phyloP scores from a whole-genome alignment of 2,329 filamentous ascomycete species.

The Aspergillus arachidicola region DNA sequence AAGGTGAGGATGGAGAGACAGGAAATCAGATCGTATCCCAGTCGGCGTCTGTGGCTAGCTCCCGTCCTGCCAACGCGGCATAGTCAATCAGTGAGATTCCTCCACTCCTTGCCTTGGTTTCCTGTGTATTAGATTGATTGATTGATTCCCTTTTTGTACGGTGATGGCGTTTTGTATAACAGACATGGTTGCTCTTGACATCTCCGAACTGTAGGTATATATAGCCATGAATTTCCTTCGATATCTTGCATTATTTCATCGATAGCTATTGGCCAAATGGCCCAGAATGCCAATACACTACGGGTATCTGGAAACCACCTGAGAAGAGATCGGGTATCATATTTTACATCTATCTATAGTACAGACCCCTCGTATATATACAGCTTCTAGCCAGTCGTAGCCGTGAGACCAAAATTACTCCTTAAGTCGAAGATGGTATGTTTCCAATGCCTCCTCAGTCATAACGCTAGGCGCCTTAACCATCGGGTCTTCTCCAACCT shows the following conservation, averaged over 20 bases:
- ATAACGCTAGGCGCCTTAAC: slow-evolving; percentile 75
- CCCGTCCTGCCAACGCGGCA: background rate
- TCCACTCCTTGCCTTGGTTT: slow-evolving; percentile 6
- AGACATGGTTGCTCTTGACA: slow-evolving; percentile 5
- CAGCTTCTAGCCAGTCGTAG: background rate
- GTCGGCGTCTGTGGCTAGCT: slow-evolving; percentile 4
- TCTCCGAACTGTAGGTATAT: slow-evolving; percentile 3
- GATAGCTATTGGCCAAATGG: background rate
- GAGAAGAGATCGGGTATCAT: slow-evolving; percentile 20
- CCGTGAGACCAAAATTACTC: slow-evolving; percentile 8
- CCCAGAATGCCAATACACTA: background rate
- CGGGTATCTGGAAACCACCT: background rate
- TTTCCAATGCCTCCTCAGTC: slow-evolving; percentile 60
- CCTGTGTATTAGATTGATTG: slow-evolving; percentile 21
- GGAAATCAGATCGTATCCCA: slow-evolving; percentile 3
- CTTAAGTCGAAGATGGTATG: slow-evolving; percentile 58
- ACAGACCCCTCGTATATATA: slow-evolving; percentile 6
- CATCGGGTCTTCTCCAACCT: slow-evolving; percentile 82
- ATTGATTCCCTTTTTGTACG: slow-evolving; percentile 15
- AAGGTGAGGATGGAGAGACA: slow-evolving; percentile 30
- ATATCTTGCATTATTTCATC: background rate
- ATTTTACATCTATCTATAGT: slow-evolving; percentile 13
- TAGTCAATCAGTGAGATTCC: background rate
- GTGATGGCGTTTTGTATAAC: slow-evolving; percentile 21
- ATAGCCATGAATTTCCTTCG: slow-evolving; percentile 1